Percentiles rank a stretch among this genome's conserved stretches.
These are phyloP conservation scores for Paxillus involutus DNA, from an alignment of 768 basidiomycete species.

Conservation along the genomic window DNA sequence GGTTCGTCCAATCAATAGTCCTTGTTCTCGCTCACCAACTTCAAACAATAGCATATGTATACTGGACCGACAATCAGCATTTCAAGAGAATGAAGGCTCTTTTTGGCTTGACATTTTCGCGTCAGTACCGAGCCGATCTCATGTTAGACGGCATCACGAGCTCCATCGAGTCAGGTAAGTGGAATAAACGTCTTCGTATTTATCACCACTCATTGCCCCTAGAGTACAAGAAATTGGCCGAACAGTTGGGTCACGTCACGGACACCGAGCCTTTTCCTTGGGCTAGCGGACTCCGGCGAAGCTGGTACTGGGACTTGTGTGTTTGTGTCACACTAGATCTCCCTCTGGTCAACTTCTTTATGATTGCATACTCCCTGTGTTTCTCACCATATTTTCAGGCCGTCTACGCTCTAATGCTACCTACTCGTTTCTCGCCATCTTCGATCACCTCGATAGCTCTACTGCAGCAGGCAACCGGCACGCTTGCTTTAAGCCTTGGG, in stretches of 20 bases:
- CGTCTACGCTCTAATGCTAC: constrained; percentile 20
- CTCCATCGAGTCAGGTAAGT: constrained; percentile 32
- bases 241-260: constrained; percentile 29
- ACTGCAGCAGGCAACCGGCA: constrained; percentile 31
- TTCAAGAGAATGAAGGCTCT: constrained; percentile 40
- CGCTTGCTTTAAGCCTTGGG: constrained; percentile 16
- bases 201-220: not conserved
- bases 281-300: constrained; percentile 9
- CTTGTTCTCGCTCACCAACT: not conserved
- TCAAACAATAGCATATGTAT: constrained; percentile 35
- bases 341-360: constrained; percentile 31
- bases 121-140: constrained; percentile 33
- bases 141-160: constrained; percentile 36
- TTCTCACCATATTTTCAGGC: constrained; percentile 17
- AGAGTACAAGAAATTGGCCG: constrained; percentile 39
- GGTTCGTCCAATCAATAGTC: constrained; percentile 22
- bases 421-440: constrained; percentile 25
- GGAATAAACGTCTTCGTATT: rapidly evolving
- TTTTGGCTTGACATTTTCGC: constrained; percentile 39
- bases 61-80: constrained; percentile 35
- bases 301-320: constrained; percentile 40
- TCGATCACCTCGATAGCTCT: constrained; percentile 34
- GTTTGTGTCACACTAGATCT: constrained; percentile 30
- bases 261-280: constrained; percentile 27
- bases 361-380: not conserved